These are phyloP conservation scores for Macrolepiota fuliginosa DNA, from an alignment of 768 basidiomycete genomes.

Conservation along the genomic window DNA sequence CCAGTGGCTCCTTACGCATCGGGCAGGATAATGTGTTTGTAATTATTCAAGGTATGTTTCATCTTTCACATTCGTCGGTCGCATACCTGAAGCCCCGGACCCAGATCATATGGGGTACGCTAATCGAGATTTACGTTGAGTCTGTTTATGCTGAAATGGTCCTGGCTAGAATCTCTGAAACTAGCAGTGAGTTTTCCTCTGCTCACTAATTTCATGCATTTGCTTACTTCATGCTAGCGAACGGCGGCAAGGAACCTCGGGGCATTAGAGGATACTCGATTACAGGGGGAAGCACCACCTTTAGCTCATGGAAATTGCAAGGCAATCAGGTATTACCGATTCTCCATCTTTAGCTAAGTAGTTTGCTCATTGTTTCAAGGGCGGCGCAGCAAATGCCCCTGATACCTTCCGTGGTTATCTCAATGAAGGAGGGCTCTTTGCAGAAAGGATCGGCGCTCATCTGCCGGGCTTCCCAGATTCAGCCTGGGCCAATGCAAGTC, in stretches of 20 bases:
- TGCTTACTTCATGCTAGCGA: conserved; percentile 28
- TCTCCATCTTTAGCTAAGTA: conserved; percentile 36
- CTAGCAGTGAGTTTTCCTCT: conserved; percentile 35
- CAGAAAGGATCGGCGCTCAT: conserved; percentile 74
- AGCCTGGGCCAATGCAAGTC: conserved; percentile 52
- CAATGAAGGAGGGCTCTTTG: conserved; percentile 73
- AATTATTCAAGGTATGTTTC: conserved; percentile 46
- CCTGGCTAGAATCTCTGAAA: conserved; percentile 39
- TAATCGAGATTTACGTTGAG: background rate
- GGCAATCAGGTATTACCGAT: conserved; percentile 67
- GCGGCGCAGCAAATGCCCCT: conserved; percentile 23
- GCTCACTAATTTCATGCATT: background rate
- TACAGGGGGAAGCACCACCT: conserved; percentile 55
- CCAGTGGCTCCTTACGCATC: conserved; percentile 41
- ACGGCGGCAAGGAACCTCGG: conserved; percentile 64
- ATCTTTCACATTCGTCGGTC: background rate
- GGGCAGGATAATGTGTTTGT: conserved; percentile 75
- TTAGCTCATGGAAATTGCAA: conserved; percentile 68
- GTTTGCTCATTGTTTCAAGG: conserved; percentile 33
- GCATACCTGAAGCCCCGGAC: background rate
- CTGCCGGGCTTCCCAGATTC: conserved; percentile 67
- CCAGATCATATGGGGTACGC: conserved; percentile 50
- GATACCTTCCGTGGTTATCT: conserved; percentile 61
- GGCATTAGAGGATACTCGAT: conserved; percentile 77
- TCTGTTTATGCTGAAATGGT: background rate